Evolutionary conservation across 768 basidiomycete species (phyloP), one percentile per base, ranked within the genome.

Genomic region (Tulasnella sp.): DNA sequence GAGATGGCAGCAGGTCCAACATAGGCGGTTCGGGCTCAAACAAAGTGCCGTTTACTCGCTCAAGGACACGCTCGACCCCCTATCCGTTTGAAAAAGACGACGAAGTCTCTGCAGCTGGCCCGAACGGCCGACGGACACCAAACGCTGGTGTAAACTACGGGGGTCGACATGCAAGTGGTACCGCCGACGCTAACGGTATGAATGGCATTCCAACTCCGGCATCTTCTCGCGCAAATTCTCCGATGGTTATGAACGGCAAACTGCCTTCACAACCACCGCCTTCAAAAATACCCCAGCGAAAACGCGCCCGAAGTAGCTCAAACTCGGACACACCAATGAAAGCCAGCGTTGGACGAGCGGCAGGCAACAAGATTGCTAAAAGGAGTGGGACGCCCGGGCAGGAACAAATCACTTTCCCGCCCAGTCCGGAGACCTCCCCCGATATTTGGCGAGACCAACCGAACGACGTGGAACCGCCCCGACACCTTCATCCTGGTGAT

Each of bases 81-180:
- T 83, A 69, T 77, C 85, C 72, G 54, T 83, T 19, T 78, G 83
- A 40, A 39, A 37, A 83, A 82, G 76, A 87, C 85, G 78, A 90
- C 91, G 74, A 80, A 87, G 19, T 87, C 92, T 74, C 92, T 91
- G 9, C 85, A 89, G 76, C 92, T 91, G 31, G 88, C 89, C n/a
- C 67, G 70, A 81, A 31, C 17, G 72, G 71, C n/a, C 78, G 70
- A 29, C 45, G 70, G 14, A 54, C 68, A 39, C 54, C 79, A n/a
- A 67, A 38, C 74, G 67, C 79, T 19, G 76, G 82, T 0, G 3
- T n/a, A 49, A 49, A 49, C n/a, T 49, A 49, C n/a, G 49, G 49
- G 8, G 49, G 49, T 49, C 49, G 49, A 8, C 83, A 83, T 72
- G 80, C 81, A 31, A 81, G 81, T 37, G 71, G 72, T 29, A 37